phyloP scores from a whole-genome alignment of 768 basidiomycete genomes.

The Boletus sp. region DNA sequence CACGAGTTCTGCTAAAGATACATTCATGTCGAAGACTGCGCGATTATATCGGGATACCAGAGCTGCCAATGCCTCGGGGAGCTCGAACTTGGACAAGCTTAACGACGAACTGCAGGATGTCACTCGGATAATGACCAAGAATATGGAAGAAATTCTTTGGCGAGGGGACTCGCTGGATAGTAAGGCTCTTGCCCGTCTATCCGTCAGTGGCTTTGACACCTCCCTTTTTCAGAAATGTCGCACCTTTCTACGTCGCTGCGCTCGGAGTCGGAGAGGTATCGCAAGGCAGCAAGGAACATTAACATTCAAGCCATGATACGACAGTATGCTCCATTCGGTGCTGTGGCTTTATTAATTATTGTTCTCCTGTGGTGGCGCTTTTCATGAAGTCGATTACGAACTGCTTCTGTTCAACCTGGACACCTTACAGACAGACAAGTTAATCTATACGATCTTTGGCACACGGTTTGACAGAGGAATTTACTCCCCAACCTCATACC shows the following conservation, averaged over 20 bases:
- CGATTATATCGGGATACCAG: constrained; percentile 93
- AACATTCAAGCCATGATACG: constrained; percentile 92
- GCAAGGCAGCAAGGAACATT: constrained; percentile 92
- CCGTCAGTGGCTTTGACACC: not conserved
- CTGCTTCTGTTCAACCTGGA: constrained; percentile 14
- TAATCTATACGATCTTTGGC: constrained; percentile 28
- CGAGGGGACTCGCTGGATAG: constrained; percentile 96
- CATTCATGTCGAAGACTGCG: constrained; percentile 98
- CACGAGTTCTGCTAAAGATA: constrained; percentile 55
- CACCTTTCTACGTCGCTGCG: constrained; percentile 91
- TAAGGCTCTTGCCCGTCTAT: constrained; percentile 39
- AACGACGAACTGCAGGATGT: constrained; percentile 98
- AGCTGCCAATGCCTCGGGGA: constrained; percentile 66
- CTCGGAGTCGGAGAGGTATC: constrained; percentile 96
- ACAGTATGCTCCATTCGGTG: constrained; percentile 92
- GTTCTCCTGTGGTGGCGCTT: constrained; percentile 81
- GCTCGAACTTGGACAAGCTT: constrained; percentile 75
- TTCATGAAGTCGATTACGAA: constrained; percentile 38
- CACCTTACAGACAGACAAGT: constrained; percentile 23
- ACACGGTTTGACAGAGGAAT: not conserved
- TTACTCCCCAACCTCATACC: not conserved
- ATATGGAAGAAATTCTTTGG: constrained; percentile 99
- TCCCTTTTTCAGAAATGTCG: constrained; percentile 75
- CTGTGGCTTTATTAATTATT: constrained; percentile 74
- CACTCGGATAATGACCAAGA: constrained; percentile 99